phyloP scores from a whole-genome alignment of 192 early-diverging fungal species.

The Thoreauomyces humboldtii region DNA sequence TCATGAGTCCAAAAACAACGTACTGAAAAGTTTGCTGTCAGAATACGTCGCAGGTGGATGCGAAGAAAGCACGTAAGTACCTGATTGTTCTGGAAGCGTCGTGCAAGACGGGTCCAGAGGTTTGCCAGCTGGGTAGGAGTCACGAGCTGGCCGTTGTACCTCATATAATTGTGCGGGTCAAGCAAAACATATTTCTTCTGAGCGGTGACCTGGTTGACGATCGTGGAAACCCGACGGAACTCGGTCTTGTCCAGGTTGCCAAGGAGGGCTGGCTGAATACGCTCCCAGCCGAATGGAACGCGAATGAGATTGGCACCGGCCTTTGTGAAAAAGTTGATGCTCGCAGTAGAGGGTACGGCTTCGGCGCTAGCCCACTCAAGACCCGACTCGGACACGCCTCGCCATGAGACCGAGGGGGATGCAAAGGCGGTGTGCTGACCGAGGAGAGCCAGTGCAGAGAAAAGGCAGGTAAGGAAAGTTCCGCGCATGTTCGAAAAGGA shows the following conservation, averaged over 20 bases:
- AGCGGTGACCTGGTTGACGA: constrained; percentile 19
- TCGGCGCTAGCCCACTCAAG: too few species aligned
- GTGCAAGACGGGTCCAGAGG: constrained; percentile 20
- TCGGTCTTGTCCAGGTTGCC: constrained; percentile 18
- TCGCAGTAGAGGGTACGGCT: too few species aligned
- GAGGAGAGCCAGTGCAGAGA: too few species aligned
- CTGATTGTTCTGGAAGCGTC: constrained; percentile 6
- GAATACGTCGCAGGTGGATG: too few species aligned
- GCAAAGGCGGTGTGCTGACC: too few species aligned
- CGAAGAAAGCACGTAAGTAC: too few species aligned
- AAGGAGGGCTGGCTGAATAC: constrained; percentile 14
- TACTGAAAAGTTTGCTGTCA: neutral
- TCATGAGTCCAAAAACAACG: constrained; percentile 27
- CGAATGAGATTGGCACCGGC: constrained; percentile 22
- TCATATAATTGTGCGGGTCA: constrained; percentile 30
- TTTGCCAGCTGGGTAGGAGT: constrained; percentile 9
- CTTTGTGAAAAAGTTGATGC: neutral
- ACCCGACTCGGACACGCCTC: too few species aligned
- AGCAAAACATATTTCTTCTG: neutral
- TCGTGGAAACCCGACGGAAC: neutral
- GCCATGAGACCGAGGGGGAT: too few species aligned
- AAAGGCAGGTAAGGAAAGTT: too few species aligned
- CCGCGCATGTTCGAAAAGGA: too few species aligned
- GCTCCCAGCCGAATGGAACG: constrained; percentile 26
- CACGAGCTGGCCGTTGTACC: constrained; percentile 18